Base-by-base conservation (phyloP, 805 yeast genomes). In the Crinitomyces ghanaensis region DNA sequence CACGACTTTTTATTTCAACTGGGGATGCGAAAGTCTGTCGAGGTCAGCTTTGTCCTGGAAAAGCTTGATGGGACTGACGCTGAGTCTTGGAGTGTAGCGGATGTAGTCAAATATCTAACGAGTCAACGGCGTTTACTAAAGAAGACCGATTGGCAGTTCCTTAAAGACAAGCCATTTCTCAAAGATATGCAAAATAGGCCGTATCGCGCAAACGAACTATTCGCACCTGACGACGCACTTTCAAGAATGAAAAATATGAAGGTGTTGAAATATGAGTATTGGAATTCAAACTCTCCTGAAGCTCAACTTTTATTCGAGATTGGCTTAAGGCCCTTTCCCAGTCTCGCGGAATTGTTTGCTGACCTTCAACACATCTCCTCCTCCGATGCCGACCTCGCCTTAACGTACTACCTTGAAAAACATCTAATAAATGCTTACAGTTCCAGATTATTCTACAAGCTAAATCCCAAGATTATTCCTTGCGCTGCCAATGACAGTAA, bases 21-120 rank as follows among this genome's bases (percentile, higher is more conserved):
- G 1, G 62, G 62, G 2, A 44, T 60, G 9, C 50, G 65, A 18
- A 54, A 54, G 38, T 57, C 65, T 2, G 53, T 60, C 11, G 63
- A 59, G 31, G 50, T 60, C 51, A 45, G 47, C 13, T 49, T 54
- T 35, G 63, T 60, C 5, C 42, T 60, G 29, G 44, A 53, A n/a
- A 45, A 50, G 8, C 36, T 60, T 16, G 53, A 47, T 19, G 38
- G 39, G 16, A 39, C 53, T 2, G 38, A 39, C 9, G 40, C 40
- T 11, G 20, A 22, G 12, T 14, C 26, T 9, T 59, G 64, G 62
- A 44, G 57, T 2, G 48, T 56, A 5, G 45, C 33, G 15, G 63
- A 57, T 28, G 46, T 60, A 18, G 45, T 59, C n/a, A 42, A 47
- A 13, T 60, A 60, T 34, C 40, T 60, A 7, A 40, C 46, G 2